Evolutionary conservation across 345 rosid genomes (phyloP), one percentile per base, ranked within the genome.

Genomic region (Excoecaria agallocha): DNA sequence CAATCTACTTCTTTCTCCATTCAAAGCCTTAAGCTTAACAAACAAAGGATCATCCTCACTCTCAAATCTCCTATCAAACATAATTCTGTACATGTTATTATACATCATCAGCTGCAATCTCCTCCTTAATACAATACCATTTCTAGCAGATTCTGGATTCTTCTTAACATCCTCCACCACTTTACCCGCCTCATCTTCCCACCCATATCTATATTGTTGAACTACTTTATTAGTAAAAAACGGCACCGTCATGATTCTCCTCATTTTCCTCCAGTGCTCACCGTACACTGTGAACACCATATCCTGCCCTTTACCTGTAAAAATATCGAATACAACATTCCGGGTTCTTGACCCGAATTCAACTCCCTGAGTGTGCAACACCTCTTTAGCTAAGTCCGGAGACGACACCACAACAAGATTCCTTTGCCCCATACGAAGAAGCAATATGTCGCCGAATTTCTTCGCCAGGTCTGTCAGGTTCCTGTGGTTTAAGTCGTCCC

Each of bases 211-310:
- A 77, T 93, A 86, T 74, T 85, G 97, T 8, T 90, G 97, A 9
- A 93, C 95, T 0, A 93, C 98, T 65, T 90, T 93, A 84, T 91
- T 89, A 41, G 99, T 95, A 84, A 95, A 95, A 74, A 96, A 96
- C 0, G 99, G 99, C 20, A 95, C 99, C 24, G 99, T 95, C 99
- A 95, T 95, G 86, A 95, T 95, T 76, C 99, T 65, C 56, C 98
- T 58, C 99, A 95, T 96, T 88, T 96, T 96, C 73, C 99, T 78
- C 98, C 99, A 96, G 76, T 96, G 99, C 71, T 96, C 99, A 0
- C 99, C 99, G 77, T 95, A 95, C 1, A 95, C 98, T 0, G 99
- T 95, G 86, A 95, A 95, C 75, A 93, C 99, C 99, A 95, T 95
- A 77, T 95, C 99, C 82, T 95, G 99, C 0, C 99, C 98, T 54